These are phyloP conservation scores for Mycena floridula DNA, from an alignment of 768 basidiomycete species.

Conservation along the genomic window DNA sequence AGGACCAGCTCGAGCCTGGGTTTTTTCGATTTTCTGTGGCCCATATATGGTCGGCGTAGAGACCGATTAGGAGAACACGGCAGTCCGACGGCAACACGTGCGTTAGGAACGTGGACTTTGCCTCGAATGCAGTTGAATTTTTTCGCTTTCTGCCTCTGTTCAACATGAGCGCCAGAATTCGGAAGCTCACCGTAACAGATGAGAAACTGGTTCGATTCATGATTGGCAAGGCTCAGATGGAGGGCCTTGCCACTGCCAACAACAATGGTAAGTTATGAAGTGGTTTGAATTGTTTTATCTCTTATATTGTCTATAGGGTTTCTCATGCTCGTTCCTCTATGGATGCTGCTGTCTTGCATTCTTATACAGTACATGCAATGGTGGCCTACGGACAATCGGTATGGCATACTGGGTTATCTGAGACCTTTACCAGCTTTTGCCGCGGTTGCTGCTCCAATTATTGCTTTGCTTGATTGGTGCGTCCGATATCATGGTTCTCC, in stretches of 20 bases:
- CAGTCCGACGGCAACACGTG: no score
- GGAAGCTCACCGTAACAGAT: not conserved
- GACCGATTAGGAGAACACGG: no score
- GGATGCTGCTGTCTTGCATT: not conserved
- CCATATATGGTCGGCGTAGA: no score
- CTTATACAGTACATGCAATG: not conserved
- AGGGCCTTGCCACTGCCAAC: conserved; percentile 42
- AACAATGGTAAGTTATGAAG: conserved; percentile 29
- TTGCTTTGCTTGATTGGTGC: not conserved
- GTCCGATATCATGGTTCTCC: not conserved
- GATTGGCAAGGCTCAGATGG: conserved; percentile 40
- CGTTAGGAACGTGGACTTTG: no score
- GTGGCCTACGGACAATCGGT: not conserved
- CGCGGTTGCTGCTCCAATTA: not conserved
- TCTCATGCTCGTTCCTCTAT: no score
- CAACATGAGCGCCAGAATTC: not conserved
- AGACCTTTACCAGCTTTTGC: not conserved
- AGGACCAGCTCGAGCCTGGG: no score
- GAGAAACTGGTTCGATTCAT: conserved; percentile 21
- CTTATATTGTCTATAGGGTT: no score
- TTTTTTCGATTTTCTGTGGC: no score
- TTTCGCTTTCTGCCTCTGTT: no score
- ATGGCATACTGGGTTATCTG: not conserved
- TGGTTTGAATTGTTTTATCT: no score
- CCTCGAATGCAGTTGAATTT: no score